phyloP scores from a whole-genome alignment of 805 yeast genomes.

The Cyberlindnera misumaiensis region DNA sequence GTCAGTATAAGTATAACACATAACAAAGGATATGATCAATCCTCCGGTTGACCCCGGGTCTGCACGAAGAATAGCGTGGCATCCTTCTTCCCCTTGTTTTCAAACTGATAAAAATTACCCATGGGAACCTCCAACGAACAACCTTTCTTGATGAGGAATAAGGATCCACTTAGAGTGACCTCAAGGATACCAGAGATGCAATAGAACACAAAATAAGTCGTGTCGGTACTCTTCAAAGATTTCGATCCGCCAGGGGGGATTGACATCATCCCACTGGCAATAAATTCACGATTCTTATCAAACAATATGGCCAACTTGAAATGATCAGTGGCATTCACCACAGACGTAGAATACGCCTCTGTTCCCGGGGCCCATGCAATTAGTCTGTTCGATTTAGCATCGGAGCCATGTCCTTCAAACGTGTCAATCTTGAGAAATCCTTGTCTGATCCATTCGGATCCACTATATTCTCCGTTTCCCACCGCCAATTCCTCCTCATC shows the following conservation, averaged over 20 bases:
- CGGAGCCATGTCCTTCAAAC: constrained; percentile 43
- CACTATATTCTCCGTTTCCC: constrained; percentile 28
- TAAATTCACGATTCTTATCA: constrained; percentile 51
- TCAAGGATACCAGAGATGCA: constrained; percentile 67
- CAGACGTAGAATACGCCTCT: constrained; percentile 36
- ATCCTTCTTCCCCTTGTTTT: constrained; percentile 49
- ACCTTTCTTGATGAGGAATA: constrained; percentile 59
- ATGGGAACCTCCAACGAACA: constrained; percentile 80
- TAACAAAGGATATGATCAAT: too few species aligned
- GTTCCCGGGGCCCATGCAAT: constrained; percentile 64
- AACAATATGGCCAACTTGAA: constrained; percentile 61
- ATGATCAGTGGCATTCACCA: constrained; percentile 39
- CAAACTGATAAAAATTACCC: constrained; percentile 64
- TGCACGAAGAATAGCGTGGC: constrained; percentile 76
- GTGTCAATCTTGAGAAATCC: constrained; percentile 41
- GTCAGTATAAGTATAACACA: too few species aligned
- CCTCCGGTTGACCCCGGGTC: constrained; percentile 29
- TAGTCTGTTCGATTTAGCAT: constrained; percentile 34
- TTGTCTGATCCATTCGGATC: constrained; percentile 46
- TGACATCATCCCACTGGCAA: constrained; percentile 69
- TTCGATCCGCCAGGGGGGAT: constrained; percentile 59
- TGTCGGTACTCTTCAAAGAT: constrained; percentile 50
- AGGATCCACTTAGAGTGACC: constrained; percentile 52
- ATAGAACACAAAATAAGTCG: constrained; percentile 65
- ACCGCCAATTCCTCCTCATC: constrained; percentile 20